Conservation (phyloP, 352 stramenopile genomes). For the Globisporangium splendens region DNA sequence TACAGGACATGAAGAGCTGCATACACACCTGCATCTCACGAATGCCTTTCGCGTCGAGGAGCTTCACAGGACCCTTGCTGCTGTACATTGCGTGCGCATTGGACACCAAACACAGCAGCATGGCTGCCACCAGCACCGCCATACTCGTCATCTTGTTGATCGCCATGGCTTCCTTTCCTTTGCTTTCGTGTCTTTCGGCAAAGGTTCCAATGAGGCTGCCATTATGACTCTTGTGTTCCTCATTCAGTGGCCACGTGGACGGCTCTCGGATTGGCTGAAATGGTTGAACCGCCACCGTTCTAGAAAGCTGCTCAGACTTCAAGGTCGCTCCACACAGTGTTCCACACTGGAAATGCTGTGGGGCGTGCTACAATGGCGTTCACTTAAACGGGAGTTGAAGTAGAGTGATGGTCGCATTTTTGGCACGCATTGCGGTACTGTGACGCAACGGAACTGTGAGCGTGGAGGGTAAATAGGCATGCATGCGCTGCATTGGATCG, state of each 20-base stretch:
- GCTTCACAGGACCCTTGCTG: conserved; percentile 58
- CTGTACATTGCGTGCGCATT: conserved; percentile 54
- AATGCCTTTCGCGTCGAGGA: conserved; percentile 71
- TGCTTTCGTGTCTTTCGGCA: background rate
- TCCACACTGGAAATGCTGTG: background rate
- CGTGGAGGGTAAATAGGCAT: too few species aligned
- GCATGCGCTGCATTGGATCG: too few species aligned
- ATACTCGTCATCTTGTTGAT: conserved; percentile 14
- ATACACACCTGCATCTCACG: conserved; percentile 51
- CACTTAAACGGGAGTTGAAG: background rate
- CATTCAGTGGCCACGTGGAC: conserved; percentile 9
- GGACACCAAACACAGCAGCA: conserved; percentile 27
- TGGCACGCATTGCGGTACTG: background rate
- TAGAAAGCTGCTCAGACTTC: conserved; percentile 7
- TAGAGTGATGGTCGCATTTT: conserved; percentile 7
- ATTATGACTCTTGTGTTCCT: background rate
- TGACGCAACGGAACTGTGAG: background rate
- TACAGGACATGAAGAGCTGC: background rate
- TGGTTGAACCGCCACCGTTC: conserved; percentile 10
- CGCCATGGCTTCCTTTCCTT: conserved; percentile 11
- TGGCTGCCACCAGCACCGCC: conserved; percentile 20
- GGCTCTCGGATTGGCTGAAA: conserved; percentile 12
- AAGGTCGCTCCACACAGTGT: background rate
- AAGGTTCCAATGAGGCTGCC: conserved; percentile 11
- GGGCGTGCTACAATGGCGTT: background rate